phyloP scores from a whole-genome alignment of 2,329 filamentous ascomycete genomes.

The Conoideocrella luteorostrata region DNA sequence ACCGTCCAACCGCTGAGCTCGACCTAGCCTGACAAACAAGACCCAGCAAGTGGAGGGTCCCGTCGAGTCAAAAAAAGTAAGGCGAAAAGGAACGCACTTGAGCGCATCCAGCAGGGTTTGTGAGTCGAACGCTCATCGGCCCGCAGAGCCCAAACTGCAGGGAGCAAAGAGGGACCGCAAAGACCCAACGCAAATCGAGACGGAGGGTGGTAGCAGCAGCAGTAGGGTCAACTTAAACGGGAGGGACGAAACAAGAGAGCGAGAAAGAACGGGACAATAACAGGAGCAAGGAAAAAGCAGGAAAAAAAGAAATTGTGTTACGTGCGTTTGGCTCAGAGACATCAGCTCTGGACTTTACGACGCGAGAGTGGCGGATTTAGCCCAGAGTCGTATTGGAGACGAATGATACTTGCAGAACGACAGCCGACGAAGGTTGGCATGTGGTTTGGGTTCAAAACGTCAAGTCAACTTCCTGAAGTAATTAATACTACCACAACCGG shows the following conservation, averaged over 20 bases:
- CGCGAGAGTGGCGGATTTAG: background rate
- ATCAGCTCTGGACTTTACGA: background rate
- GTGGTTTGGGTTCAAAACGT: conserved; percentile 5
- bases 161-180: no score
- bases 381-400: background rate
- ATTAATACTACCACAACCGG: conserved; percentile 4
- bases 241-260: background rate
- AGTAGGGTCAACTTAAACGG: no score
- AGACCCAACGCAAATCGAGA: background rate
- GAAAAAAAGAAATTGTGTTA: conserved; percentile 1
- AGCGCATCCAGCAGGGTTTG: conserved; percentile 7
- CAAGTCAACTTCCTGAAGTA: conserved; percentile 2
- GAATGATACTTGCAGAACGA: conserved; percentile 1
- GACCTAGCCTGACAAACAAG: background rate
- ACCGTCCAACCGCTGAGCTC: background rate
- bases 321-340: background rate
- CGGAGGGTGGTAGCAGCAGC: no score
- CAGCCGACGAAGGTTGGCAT: conserved; percentile 6
- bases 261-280: no score
- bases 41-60: background rate
- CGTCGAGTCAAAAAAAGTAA: background rate
- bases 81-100: background rate
- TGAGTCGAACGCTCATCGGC: conserved; percentile 9
- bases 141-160: background rate
- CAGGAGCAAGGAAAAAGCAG: background rate